These are phyloP conservation scores for Aspergillus panamensis DNA, from an alignment of 495 filamentous ascomycete species.

Conservation along the genomic window DNA sequence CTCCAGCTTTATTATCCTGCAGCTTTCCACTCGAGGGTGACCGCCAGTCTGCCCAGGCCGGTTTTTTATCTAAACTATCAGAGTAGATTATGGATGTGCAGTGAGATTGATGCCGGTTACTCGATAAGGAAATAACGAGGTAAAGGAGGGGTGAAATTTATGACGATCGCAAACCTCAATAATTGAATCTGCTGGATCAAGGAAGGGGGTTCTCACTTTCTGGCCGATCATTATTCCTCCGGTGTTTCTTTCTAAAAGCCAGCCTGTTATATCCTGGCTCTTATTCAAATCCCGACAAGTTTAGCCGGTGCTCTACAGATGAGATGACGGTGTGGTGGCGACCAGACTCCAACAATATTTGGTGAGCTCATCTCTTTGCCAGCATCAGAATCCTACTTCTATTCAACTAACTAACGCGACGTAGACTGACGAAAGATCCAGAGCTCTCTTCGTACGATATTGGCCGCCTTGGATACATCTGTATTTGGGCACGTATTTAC, in stretches of 20 bases:
- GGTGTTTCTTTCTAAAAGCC: background rate
- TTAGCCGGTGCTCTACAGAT: background rate
- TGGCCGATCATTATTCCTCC: background rate
- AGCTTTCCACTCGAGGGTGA: conserved; percentile 3
- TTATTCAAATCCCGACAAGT: background rate
- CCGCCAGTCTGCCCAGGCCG: conserved; percentile 17
- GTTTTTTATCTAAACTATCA: conserved; percentile 8
- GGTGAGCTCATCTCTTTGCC: background rate
- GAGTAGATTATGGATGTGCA: conserved; percentile 5
- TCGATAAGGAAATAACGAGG: background rate
- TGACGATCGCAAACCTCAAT: background rate
- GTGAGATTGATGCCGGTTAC: background rate
- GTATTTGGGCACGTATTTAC: background rate
- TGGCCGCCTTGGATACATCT: background rate
- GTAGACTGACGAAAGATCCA: background rate
- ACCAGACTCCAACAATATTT: background rate
- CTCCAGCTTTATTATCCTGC: conserved; percentile 8
- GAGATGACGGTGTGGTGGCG: conserved; percentile 3
- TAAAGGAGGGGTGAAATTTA: background rate
- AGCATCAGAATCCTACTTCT: background rate
- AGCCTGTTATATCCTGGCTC: background rate
- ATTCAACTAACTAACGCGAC: background rate
- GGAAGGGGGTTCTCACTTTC: background rate
- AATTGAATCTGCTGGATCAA: background rate
- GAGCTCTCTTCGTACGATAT: background rate